Evolutionary conservation across 2,329 filamentous ascomycete genomes (phyloP), one percentile per base, ranked within the genome.

Genomic region (Dryadomyces quercus-mongolicae): DNA sequence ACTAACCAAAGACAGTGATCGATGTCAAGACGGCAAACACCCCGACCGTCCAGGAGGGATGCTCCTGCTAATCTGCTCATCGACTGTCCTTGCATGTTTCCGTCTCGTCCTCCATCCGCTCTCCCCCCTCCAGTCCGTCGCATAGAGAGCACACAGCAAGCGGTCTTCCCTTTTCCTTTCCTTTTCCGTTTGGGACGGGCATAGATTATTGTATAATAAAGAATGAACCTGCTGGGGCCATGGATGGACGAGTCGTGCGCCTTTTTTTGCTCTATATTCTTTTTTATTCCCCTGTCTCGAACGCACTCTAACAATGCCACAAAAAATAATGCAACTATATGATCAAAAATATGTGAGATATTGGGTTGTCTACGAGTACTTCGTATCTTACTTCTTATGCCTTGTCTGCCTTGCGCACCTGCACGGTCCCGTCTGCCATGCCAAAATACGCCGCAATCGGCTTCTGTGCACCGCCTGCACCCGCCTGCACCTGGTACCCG

Each of bases 371-470:
- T n/a, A n/a, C n/a, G n/a, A n/a, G n/a, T n/a, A n/a, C n/a, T n/a
- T n/a, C n/a, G n/a, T n/a, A n/a, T n/a, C n/a, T n/a, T n/a, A n/a
- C n/a, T n/a, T n/a, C n/a, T n/a, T n/a, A n/a, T 34, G 57, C 36
- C 8, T 40, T 40, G 22, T 51, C 21, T 7, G 57, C 60, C n/a
- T 54, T 56, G 34, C 54, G 60, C 1, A 84, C 73, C 62, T 83
- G 71, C 15, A 87, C 84, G 12, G 73, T 75, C 3, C 87, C 87
- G 64, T 88, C 86, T 47, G 85, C 80, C 81, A 93, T 87, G 40
- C 93, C 93, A 70, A 97, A 98, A 72, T 97, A 98, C 22, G 89
- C 91, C 31, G 90, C 90, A 13, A 96, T 78, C 0, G 93, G 93
- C 71, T 92, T 95, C 72, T 96, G 89, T 1, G 88, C 90, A 49